phyloP scores from a whole-genome alignment of 2,329 filamentous ascomycete species.

The Verruconis gallopava region DNA sequence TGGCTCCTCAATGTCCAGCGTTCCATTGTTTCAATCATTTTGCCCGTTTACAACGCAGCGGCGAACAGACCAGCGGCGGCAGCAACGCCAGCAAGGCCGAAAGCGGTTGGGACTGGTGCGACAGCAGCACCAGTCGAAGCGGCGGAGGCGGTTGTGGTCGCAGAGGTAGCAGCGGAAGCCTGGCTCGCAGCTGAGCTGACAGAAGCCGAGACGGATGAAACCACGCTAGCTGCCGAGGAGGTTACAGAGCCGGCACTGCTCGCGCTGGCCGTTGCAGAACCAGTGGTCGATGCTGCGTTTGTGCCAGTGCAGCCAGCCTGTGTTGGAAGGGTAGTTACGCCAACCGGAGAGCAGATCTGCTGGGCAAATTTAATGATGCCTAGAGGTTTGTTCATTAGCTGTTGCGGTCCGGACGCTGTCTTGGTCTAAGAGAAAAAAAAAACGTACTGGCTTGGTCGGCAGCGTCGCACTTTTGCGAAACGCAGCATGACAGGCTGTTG shows the following conservation, averaged over 20 bases:
- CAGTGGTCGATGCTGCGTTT: constrained; percentile 8
- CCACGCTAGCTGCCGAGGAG: neutral
- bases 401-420: too few relatives aligned
- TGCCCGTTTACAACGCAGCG: constrained; percentile 1
- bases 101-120: neutral
- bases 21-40: too few relatives aligned
- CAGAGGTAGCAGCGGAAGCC: constrained; percentile 7
- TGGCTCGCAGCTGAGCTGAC: constrained; percentile 13
- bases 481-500: constrained; percentile 28
- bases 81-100: constrained; percentile 1
- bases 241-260: constrained; percentile 1
- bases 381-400: too few relatives aligned
- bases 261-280: neutral
- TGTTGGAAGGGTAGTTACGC: constrained; percentile 26
- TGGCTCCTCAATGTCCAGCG: too few relatives aligned
- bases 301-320: constrained; percentile 12
- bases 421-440: too few relatives aligned
- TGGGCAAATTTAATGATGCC: constrained; percentile 30
- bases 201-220: constrained; percentile 10
- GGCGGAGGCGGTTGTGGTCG: constrained; percentile 1
- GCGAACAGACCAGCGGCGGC: constrained; percentile 7
- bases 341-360: constrained; percentile 26
- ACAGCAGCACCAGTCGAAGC: constrained; percentile 2
- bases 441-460: constrained; percentile 23
- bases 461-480: constrained; percentile 21